Conservation (phyloP, 169 alveolate genomes). For the Cyclospora cayetanensis region DNA sequence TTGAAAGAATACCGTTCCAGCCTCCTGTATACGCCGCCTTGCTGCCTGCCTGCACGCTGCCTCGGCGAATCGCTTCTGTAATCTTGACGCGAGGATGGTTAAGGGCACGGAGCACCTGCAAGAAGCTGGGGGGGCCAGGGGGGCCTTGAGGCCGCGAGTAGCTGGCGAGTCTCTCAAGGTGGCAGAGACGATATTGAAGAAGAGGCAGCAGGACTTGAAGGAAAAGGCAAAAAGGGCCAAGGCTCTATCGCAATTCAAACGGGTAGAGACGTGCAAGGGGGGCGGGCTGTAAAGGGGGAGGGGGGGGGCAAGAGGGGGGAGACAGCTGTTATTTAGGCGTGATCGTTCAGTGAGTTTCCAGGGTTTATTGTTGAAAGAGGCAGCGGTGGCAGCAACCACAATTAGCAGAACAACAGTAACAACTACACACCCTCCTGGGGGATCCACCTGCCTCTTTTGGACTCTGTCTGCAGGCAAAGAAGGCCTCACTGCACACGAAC, state of each 20-base stretch:
- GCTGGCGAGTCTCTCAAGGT: constrained; percentile 59
- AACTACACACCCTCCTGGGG: too few relatives aligned
- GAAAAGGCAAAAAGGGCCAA: constrained; percentile 15
- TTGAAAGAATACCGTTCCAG: too few relatives aligned
- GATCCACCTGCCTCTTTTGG: neutral
- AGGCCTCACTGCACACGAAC: neutral
- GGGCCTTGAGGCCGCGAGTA: constrained; percentile 50
- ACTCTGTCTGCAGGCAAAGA: neutral
- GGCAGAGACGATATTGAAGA: constrained; percentile 43
- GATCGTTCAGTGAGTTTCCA: too few relatives aligned
- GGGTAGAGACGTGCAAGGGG: neutral
- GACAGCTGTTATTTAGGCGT: too few relatives aligned
- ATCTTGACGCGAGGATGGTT: neutral
- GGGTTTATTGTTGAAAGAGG: too few relatives aligned
- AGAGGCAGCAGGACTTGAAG: neutral
- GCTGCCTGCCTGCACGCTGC: too few relatives aligned
- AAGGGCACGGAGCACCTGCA: constrained; percentile 30
- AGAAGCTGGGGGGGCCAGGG: constrained; percentile 50
- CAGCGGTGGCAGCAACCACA: neutral
- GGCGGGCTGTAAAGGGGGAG: too few relatives aligned
- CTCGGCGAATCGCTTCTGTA: too few relatives aligned
- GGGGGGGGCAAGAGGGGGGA: too few relatives aligned
- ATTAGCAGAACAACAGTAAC: neutral
- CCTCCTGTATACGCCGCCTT: too few relatives aligned
- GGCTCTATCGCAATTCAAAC: neutral